Percentiles rank a stretch among this genome's conserved stretches.
phyloP scores from a whole-genome alignment of 805 yeast species.

The Pichia californica region DNA sequence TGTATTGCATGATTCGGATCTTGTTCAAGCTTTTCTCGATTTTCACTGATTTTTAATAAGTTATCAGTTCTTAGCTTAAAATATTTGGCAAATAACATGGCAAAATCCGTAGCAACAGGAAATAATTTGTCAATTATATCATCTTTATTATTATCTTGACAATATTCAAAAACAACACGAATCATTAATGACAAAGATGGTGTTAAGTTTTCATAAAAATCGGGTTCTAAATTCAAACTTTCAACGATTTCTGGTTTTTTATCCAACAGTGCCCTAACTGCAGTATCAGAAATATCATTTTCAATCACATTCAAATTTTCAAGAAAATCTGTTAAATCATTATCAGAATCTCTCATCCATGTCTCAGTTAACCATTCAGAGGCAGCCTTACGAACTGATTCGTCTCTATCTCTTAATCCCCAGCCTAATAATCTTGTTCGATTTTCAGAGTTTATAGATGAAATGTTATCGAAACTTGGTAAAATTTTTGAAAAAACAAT shows the following conservation, averaged over 20 bases:
- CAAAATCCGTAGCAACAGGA: conserved; percentile 74
- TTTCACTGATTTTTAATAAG: conserved; percentile 20
- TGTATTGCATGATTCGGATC: conserved; percentile 12
- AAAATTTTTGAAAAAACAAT: conserved; percentile 62
- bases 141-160: conserved; percentile 44
- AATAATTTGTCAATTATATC: conserved; percentile 59
- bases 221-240: conserved; percentile 53
- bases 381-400: conserved; percentile 65
- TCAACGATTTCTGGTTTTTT: conserved; percentile 56
- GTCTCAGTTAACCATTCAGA: conserved; percentile 55
- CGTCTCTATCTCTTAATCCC: conserved; percentile 88
- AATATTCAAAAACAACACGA: conserved; percentile 58
- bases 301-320: conserved; percentile 66
- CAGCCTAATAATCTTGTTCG: conserved; percentile 67
- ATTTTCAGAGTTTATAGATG: conserved; percentile 41
- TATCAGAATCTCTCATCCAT: conserved; percentile 67
- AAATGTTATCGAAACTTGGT: conserved; percentile 58
- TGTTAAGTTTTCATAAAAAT: conserved; percentile 62
- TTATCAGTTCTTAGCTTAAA: conserved; percentile 40
- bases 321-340: conserved; percentile 65
- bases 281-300: conserved; percentile 60
- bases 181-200: conserved; percentile 72
- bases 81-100: conserved; percentile 51
- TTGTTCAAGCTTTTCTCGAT: conserved; percentile 16
- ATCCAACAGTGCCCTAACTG: conserved; percentile 57